Evolutionary conservation across 208 protist genomes (phyloP).

Genomic region (Angomonas desouzai): DNA sequence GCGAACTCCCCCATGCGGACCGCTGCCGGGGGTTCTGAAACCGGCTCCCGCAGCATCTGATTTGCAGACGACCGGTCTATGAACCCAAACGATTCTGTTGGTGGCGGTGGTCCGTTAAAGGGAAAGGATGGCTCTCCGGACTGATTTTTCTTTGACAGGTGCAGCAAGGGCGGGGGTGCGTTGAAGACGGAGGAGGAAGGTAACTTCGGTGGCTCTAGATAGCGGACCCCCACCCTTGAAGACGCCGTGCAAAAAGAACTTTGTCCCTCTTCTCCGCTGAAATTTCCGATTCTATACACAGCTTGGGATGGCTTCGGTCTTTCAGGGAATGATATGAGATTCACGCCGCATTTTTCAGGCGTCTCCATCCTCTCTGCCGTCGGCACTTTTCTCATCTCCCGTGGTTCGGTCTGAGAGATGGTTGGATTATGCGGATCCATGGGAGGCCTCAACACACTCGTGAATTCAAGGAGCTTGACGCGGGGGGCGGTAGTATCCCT

Average conservation of each 20-base stretch:
- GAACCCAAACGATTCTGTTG: background rate
- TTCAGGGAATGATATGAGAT: background rate
- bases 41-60: background rate
- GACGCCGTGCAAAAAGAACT: background rate
- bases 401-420: background rate
- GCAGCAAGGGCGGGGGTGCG: constrained; percentile 40
- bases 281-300: background rate
- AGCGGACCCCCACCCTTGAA: background rate
- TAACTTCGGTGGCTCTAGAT: constrained; percentile 36
- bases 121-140: background rate
- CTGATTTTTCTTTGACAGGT: constrained; percentile 6
- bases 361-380: background rate
- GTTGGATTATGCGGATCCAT: background rate
- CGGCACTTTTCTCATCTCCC: background rate
- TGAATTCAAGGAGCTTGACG: constrained; percentile 28
- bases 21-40: background rate
- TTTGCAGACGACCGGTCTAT: background rate
- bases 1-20: background rate
- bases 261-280: background rate
- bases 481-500: background rate
- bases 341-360: background rate
- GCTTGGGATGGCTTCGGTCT: background rate
- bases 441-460: constrained; percentile 22
- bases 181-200: constrained; percentile 57
- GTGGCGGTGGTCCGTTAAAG: background rate